Percentiles rank a stretch among this genome's conserved stretches.
Evolutionary conservation across 2,329 filamentous ascomycete genomes (phyloP).

Genomic region (Colletotrichum paranaense): DNA sequence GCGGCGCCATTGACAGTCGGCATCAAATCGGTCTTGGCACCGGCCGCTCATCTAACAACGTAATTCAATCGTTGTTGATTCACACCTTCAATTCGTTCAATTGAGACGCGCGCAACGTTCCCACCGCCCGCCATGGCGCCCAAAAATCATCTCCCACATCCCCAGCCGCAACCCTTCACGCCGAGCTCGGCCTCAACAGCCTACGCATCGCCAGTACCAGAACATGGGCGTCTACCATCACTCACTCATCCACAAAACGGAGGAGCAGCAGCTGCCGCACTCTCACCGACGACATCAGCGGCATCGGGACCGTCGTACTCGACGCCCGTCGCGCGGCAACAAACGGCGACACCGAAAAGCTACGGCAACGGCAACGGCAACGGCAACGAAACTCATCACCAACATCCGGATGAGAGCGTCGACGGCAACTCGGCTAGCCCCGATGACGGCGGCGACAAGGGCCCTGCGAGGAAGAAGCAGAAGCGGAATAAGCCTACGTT

Average conservation of each 20-base stretch:
- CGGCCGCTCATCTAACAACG: neutral
- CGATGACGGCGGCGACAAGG: conserved; percentile 38
- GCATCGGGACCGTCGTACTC: neutral
- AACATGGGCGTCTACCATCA: conserved; percentile 18
- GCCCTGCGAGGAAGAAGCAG: conserved; percentile 75
- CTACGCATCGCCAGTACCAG: conserved; percentile 28
- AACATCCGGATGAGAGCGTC: conserved; percentile 7
- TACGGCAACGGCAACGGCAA: neutral
- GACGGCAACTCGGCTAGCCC: conserved; percentile 23
- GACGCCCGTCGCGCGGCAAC: neutral
- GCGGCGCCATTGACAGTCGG: neutral
- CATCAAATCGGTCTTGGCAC: neutral
- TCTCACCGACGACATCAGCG: neutral
- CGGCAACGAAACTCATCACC: neutral
- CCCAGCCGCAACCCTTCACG: conserved; percentile 15
- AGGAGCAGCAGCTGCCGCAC: neutral
- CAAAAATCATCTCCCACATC: neutral
- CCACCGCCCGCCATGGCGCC: conserved; percentile 11
- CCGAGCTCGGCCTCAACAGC: conserved; percentile 23
- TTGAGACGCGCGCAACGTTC: neutral
- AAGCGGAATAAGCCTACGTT: conserved; percentile 87
- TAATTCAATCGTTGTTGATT: too few relatives aligned
- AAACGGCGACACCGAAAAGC: neutral
- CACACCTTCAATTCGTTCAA: too few relatives aligned
- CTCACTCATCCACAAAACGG: neutral